Base-by-base conservation (phyloP, 768 basidiomycete species). In the Mycena epipterygia region DNA sequence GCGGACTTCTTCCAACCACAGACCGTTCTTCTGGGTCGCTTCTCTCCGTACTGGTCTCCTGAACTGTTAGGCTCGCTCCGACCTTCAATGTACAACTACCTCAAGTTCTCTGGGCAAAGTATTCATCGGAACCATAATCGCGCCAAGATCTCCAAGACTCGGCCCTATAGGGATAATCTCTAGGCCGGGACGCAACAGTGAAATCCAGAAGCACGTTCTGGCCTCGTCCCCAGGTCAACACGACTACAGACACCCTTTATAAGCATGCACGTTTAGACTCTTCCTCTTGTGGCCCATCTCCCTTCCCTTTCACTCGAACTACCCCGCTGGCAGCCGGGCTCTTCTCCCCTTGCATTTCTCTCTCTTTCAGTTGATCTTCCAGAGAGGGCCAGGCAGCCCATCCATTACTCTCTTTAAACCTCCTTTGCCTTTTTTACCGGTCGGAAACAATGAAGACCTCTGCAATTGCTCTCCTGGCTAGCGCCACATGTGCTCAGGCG, bases 401-500 rank as follows among this genome's bases (percentile, higher is more conserved):
- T 48, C 62, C 59, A 55, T 42, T 21, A 65, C 64, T 23, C 23
- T 65, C 64, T 11, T 68, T 59, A 44, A 37, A 41, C 55, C 64
- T 41, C 33, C 41, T 32, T n/a, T n/a, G n/a, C 41, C 33, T 33
- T 19, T 35, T n/a, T 46, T 30, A 32, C 14, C 53, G 23, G 1
- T 62, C 51, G 21, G 39, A 46, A 49, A 60, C 35, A 13, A 72
- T 73, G 72, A 76, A 70, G 75, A 60, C 68, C 41, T 67, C 68
- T 49, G 32, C 76, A n/a, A 33, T 73, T 29, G 37, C 72, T 27
- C 56, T 75, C 30, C 53, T 75, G 42, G 46, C 68, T 35, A 29
- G 71, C 37, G 71, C 46, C 29, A 57, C 71, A 11, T 76, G 71
- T 33, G 76, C 63, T 32, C 72, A 74, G 66, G 78, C 74, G 13